Base-by-base conservation (phyloP, 805 yeast species). In the Candida awuae region DNA sequence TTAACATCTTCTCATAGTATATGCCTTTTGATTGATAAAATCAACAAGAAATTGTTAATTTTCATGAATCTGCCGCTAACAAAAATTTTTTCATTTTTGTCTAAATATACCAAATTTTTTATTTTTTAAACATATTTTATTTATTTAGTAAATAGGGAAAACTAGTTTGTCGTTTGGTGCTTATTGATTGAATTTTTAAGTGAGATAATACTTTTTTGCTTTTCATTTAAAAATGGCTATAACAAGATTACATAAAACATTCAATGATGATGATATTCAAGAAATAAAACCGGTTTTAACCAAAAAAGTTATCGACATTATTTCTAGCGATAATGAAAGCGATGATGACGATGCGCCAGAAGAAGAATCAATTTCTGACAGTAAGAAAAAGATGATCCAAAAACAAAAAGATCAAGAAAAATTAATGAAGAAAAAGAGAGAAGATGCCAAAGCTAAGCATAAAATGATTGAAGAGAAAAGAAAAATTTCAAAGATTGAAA, bases 281-380 rank as follows among this genome's bases (percentile, higher is more conserved):
- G 37, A 21, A 31, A 20, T 26, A 18, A 25, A 28, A 17, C 6
- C 20, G 16, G 13, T n/a, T 19, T 12, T 15, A 22, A 29, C 15
- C 39, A 38, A 41, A 15, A 42, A 43, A 12, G 39, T 39, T 18
- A 58, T 53, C 16, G 35, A 38, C 27, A 44, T 48, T 37, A 21
- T 22, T 29, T 9, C 42, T 41, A 28, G 19, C 18, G 43, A 38
- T 17, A 22, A 32, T 9, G 21, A 50, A 50, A 36, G 61, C 51
- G 34, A 50, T 28, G 68, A 62, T 42, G 70, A 63, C 40, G 75
- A 68, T 16, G 75, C 77, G 1, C 77, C 78, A 37, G 75, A 70
- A 41, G 77, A 71, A 46, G 75, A 68, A 36, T 35, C 52, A 6
- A 31, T 55, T 10, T 23, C 38, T 13, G 35, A 35, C 8, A 17